phyloP scores from a whole-genome alignment of 169 alveolate species.

The Plasmodium blacklocki region DNA sequence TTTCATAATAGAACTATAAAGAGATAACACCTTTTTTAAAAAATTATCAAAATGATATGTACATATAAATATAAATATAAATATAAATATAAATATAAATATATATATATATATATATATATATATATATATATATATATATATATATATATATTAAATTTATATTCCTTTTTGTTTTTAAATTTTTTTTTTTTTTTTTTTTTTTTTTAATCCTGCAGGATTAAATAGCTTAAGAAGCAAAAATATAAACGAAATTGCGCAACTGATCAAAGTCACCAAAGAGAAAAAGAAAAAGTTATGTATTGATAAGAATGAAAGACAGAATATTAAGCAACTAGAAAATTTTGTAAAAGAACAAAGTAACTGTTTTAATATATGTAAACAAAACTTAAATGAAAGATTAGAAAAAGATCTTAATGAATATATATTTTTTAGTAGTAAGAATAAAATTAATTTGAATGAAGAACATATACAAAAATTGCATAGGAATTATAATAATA shows the following conservation, averaged over 20 bases:
- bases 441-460: slow-evolving; percentile 37
- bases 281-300: slow-evolving; percentile 33
- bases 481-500: slow-evolving; percentile 28
- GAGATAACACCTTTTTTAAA: not conserved
- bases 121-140: no score
- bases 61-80: no score
- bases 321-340: slow-evolving; percentile 25
- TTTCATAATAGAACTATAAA: not conserved
- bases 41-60: not conserved
- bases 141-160: not conserved
- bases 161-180: not conserved
- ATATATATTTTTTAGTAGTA: slow-evolving; percentile 28
- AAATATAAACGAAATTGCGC: slow-evolving; percentile 33
- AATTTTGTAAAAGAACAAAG: slow-evolving; percentile 48
- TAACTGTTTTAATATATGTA: slow-evolving; percentile 33
- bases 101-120: no score
- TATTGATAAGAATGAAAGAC: slow-evolving; percentile 9
- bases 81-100: no score
- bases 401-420: slow-evolving; percentile 32
- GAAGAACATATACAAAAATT: slow-evolving; percentile 35
- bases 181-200: not conserved
- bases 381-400: slow-evolving; percentile 29
- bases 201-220: slow-evolving; percentile 10
- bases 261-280: slow-evolving; percentile 23
- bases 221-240: slow-evolving; percentile 56